Base-by-base conservation (phyloP, 257 asterid genomes). In the Solanum corneliomulleri region DNA sequence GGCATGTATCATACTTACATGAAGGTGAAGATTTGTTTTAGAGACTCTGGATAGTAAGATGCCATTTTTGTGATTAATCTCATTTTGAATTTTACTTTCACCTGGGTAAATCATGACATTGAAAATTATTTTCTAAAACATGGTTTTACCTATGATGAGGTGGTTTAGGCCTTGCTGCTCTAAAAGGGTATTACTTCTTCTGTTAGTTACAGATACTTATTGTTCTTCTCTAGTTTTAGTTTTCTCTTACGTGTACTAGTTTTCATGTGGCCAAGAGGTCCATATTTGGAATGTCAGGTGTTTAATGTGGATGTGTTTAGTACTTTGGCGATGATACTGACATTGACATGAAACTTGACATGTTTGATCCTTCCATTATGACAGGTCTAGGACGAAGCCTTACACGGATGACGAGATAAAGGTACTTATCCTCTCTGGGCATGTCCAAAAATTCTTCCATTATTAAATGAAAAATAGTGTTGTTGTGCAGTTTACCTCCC, bases 361-460 rank as follows among this genome's bases (percentile, higher is more conserved):
- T 41, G 69, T 81, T 89, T 52, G 84, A 60, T 88, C 75, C 44
- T 85, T 88, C 70, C 86, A 39, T 39, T 74, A 39, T 74, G 82
- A 74, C 82, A 74, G 82, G 82, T 74, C 87, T 88, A 94, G 98
- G 93, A 89, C 90, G 84, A 90, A 91, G 21, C 98, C 97, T 11
- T 97, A 94, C 91, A 91, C 98, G 3, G 98, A 95, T 86, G 92
- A 91, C 16, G 98, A 96, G 91, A 95, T 97, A 86, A 97, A 95
- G 99, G 99, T 97, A 92, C 44, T 88, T 37, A 76, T 41, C 15
- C 37, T 78, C 74, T 62, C 62, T 41, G 85, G 85, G 31, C 41
- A 84, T 52, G 25, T 18, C 20, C 39, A 5, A 60, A 88, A 29
- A 29, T 21, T 71, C 70, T 83, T 44, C 52, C 71, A 23, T 4